Base-by-base conservation (phyloP, 352 stramenopile genomes). In the Phytophthora pini region DNA sequence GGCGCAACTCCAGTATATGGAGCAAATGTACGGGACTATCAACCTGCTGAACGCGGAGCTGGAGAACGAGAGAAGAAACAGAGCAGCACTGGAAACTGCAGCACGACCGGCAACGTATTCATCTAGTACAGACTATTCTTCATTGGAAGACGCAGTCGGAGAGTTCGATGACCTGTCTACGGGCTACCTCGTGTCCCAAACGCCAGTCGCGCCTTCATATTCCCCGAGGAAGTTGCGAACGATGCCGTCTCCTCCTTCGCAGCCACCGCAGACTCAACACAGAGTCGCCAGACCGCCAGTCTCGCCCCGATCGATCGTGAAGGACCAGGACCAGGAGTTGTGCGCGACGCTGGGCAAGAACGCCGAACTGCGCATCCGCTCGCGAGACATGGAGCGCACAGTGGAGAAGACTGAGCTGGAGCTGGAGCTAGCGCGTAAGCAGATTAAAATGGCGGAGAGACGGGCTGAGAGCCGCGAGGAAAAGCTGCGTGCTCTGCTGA, bases 11-110 rank as follows among this genome's bases (percentile, higher is more conserved):
- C 68, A 67, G 15, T 88, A 88, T 53, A 92, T 92, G 83, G 80
- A 92, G 48, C 69, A 89, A 44, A 90, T 92, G 75, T 86, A 88
- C 64, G 76, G 57, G 17, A 84, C 74, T 3, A 88, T 92, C 54
- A 78, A 81, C 56, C 31, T 69, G 26, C 36, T 88, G 11, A 87
- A 76, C 15, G 65, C 70, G 0, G 77, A 89, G 50, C 36, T 89
- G 36, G 79, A 85, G 31, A 71, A 56, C 15, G 80, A 89, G 34
- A 72, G 77, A 7, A 61, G 69, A n/a, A 66, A 61, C 3, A 68
- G 67, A 46, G 27, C 64, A 11, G 51, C 51, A 12, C 52, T 70
- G 8, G 54, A 65, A 36, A 10, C 61, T 7, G 27, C 36, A 13
- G 4, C 8, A 26, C 49, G 43, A 9, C 50, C 43, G 5, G 40